Percentiles rank a stretch among this genome's conserved stretches.
These are phyloP conservation scores for Lasiodiplodia sp. DNA, from an alignment of 2,329 filamentous ascomycete species.

Conservation along the genomic window DNA sequence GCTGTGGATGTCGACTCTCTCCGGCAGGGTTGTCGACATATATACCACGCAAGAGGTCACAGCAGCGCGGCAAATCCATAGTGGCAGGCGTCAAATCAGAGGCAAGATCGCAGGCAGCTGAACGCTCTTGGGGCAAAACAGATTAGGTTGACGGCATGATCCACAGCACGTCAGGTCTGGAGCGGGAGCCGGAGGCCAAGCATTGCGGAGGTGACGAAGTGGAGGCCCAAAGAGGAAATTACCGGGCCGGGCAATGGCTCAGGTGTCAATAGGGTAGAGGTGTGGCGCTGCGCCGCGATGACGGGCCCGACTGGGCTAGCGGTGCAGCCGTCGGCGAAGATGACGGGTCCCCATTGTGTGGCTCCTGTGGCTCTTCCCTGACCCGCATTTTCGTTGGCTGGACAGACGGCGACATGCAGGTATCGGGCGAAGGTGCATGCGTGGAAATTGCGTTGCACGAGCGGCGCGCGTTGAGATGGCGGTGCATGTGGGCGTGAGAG, in stretches of 20 bases:
- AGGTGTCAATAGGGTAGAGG: not conserved
- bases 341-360: constrained; percentile 13
- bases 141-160: not conserved
- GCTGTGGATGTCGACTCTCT: not conserved
- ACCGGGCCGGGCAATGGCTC: not conserved
- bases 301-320: constrained; percentile 1
- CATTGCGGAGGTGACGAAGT: constrained; percentile 10
- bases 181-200: constrained; percentile 4
- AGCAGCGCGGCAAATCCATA: not conserved
- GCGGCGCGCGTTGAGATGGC: not conserved
- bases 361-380: not conserved
- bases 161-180: not conserved
- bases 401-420: not conserved
- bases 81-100: not conserved
- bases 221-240: not conserved
- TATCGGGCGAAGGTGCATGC: not conserved
- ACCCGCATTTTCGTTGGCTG: not conserved
- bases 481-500: not conserved
- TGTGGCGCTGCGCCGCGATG: constrained; percentile 10
- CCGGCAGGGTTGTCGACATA: not conserved
- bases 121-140: not conserved
- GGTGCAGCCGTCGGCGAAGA: not conserved
- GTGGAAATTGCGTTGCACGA: constrained; percentile 1
- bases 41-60: not conserved
- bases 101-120: not conserved